Percentiles rank a stretch among this genome's conserved stretches.
These are phyloP conservation scores for Senna siamea DNA, from an alignment of 306 rosid species.

Conservation along the genomic window DNA sequence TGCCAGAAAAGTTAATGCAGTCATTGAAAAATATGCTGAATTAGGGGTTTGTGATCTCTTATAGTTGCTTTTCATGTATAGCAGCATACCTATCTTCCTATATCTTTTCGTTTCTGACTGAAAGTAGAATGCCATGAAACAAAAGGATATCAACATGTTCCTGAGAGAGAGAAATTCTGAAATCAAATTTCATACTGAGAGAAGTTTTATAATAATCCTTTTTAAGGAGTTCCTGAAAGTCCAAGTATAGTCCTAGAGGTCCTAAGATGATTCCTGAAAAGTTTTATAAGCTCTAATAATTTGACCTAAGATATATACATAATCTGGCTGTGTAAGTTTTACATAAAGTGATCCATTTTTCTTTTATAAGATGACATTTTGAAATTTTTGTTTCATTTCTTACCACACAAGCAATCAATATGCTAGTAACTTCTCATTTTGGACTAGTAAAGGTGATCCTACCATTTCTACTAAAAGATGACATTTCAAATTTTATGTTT, in stretches of 20 bases:
- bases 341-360: conserved; percentile 12
- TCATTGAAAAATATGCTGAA: conserved; percentile 87
- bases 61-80: conserved; percentile 80
- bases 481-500: no score
- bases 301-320: not conserved
- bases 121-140: conserved; percentile 18
- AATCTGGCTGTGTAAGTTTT: conserved; percentile 9
- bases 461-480: no score
- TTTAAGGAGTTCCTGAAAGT: conserved; percentile 75
- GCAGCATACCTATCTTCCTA: conserved; percentile 25
- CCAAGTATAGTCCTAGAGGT: conserved; percentile 75
- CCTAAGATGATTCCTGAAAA: conserved; percentile 93
- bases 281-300: conserved; percentile 19
- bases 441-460: not conserved
- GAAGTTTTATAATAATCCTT: conserved; percentile 21
- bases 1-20: conserved; percentile 66
- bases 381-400: not conserved
- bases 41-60: conserved; percentile 88
- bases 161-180: conserved; percentile 26
- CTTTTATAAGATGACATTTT: not conserved
- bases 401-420: not conserved
- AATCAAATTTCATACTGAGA: conserved; percentile 33
- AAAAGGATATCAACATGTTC: conserved; percentile 1
- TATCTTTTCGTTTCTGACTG: conserved; percentile 17
- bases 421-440: conserved; percentile 12